Evolutionary conservation across 805 yeast genomes (phyloP), one percentile per base, ranked within the genome.

Genomic region (Pichia scutulata): DNA sequence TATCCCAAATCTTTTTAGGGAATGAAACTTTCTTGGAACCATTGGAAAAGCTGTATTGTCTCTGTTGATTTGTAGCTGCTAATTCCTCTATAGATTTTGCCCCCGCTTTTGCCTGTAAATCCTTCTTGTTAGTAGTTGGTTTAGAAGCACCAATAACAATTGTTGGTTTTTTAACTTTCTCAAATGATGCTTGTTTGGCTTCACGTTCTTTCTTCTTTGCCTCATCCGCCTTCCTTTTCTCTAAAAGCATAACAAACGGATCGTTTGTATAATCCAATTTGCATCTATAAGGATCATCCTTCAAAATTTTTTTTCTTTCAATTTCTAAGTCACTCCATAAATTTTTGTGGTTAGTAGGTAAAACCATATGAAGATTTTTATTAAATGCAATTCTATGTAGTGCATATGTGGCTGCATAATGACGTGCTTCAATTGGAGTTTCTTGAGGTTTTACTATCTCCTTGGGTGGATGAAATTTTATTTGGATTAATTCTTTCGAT

Each of bases 401-500:
- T 0, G 92, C 93, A 56, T 84, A 87, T 0, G 97, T 89, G 0
- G 99, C 97, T 0, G 92, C 89, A 59, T 77, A 76, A 63, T 90
- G 95, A 44, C 97, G 76, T 1, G 98, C 97, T 58, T 90, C 97
- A 30, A 88, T 72, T 1, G 95, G 78, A 0, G 97, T 88, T 43
- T 81, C 86, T 57, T 86, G 89, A 0, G 90, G 83, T 4, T 69
- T 66, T 7, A 83, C 73, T 4, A 76, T 60, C 9, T 77, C 80
- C 7, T 66, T 60, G 19, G 75, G 74, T 0, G 83, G 79, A 58
- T 73, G 70, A 81, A 77, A 72, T 48, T 74, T 71, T 2, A 89
- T 74, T 1, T 68, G 66, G 39, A 90, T 76, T 6, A 74, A 59
- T 57, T 86, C 89, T 43, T 79, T 80, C 0, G 96, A 81, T 62